A percentile compares a stretch with the other conserved stretches of the same genome.
Evolutionary conservation across 306 rosid genomes (phyloP).

Genomic region (Prunus mume): DNA sequence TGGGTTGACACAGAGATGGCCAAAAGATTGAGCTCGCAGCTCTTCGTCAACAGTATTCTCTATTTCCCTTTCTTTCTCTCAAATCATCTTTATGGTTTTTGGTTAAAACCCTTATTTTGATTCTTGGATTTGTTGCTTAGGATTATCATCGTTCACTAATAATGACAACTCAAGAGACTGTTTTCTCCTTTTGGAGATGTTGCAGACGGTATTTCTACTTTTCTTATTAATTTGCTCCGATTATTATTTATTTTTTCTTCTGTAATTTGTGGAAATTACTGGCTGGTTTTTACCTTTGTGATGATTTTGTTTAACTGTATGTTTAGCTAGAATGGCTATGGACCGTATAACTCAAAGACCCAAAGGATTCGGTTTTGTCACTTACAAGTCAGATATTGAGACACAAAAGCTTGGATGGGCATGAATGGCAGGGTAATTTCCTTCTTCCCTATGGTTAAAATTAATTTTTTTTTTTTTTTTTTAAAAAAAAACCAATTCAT

Average conservation of each 20-base stretch:
- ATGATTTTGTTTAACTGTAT: background rate
- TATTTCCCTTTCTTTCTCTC: background rate
- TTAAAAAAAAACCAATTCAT: no score
- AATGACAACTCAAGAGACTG: no score
- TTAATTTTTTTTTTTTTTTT: no score
- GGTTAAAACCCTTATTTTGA: background rate
- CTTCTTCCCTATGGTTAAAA: no score
- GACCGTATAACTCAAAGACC: slow-evolving; percentile 60
- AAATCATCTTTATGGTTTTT: background rate
- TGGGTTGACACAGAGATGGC: slow-evolving; percentile 34
- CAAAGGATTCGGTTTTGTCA: slow-evolving; percentile 77
- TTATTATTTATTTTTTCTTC: slow-evolving; percentile 1
- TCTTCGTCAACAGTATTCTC: slow-evolving; percentile 54
- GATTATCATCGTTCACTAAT: no score
- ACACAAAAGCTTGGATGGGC: no score
- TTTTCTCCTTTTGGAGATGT: slow-evolving; percentile 16
- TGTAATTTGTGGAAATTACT: background rate
- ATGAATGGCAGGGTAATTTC: no score
- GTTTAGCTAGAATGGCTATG: slow-evolving; percentile 40
- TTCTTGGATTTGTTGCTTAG: background rate
- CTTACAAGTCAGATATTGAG: slow-evolving; percentile 31
- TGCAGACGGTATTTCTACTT: slow-evolving; percentile 37
- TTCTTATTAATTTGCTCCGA: background rate
- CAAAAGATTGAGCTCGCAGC: slow-evolving; percentile 35
- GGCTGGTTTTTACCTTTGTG: no score